A percentile compares a stretch with the other conserved stretches of the same genome.
Conservation (phyloP, 83 land plant genomes). For the Diphasiastrum complanatum region DNA sequence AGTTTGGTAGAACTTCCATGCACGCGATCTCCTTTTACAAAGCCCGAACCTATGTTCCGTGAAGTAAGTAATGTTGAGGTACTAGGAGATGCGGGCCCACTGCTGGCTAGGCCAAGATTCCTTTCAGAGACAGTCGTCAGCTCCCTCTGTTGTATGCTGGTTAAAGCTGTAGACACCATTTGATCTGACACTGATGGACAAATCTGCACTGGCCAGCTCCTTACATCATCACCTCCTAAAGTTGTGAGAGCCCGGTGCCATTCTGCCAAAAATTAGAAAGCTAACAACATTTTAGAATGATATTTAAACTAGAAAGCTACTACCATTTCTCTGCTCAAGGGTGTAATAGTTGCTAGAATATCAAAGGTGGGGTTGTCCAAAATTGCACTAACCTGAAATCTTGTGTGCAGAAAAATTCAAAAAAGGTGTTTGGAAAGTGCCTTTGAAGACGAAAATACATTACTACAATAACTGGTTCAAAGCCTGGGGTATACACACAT, state of each 20-base stretch:
- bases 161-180: constrained; percentile 4
- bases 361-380: too few relatives aligned
- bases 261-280: too few relatives aligned
- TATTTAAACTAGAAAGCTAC: too few relatives aligned
- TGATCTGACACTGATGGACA: constrained; percentile 46
- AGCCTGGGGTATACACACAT: too few relatives aligned
- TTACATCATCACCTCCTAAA: constrained; percentile 70
- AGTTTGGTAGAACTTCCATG: constrained; percentile 44
- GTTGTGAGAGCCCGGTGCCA: constrained; percentile 85
- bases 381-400: too few relatives aligned
- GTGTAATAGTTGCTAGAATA: too few relatives aligned
- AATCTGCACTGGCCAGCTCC: constrained; percentile 84
- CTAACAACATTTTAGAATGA: too few relatives aligned
- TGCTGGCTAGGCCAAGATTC: constrained; percentile 25
- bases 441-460: too few relatives aligned
- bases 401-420: too few relatives aligned
- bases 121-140: constrained; percentile 61
- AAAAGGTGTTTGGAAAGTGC: too few relatives aligned
- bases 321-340: too few relatives aligned
- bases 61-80: constrained; percentile 47
- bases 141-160: constrained; percentile 49
- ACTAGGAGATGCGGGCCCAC: constrained; percentile 49
- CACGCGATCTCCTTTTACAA: constrained; percentile 50
- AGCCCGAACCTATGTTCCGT: constrained; percentile 51
- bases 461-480: too few relatives aligned